These are phyloP conservation scores for Penicillium sp. DNA, from an alignment of 2,329 filamentous ascomycete species.

Conservation along the genomic window DNA sequence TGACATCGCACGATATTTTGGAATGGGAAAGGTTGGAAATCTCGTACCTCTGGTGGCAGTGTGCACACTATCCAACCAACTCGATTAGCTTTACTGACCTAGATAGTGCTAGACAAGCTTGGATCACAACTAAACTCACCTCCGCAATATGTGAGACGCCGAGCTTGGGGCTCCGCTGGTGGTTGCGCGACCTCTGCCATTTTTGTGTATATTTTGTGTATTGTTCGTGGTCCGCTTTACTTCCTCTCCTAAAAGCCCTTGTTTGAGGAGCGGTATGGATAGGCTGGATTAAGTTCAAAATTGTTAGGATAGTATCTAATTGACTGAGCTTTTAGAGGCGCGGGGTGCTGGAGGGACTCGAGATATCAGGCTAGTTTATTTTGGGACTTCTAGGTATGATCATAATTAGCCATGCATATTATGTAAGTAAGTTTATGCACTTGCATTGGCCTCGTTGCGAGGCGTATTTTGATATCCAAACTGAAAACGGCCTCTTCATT, in stretches of 20 bases:
- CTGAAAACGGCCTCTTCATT: not conserved
- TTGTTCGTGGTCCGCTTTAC: conserved; percentile 8
- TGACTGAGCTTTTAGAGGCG: not conserved
- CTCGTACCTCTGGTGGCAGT: conserved; percentile 68
- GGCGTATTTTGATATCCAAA: not conserved
- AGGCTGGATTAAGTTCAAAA: not conserved
- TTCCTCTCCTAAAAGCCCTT: not conserved
- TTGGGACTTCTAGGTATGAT: not conserved
- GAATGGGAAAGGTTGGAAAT: conserved; percentile 31
- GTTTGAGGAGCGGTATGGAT: not conserved
- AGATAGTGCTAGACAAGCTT: not conserved
- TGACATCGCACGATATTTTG: conserved; percentile 17
- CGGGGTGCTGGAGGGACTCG: not conserved
- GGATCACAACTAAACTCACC: conserved; percentile 45
- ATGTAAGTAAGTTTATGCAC: not conserved
- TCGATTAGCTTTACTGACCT: not conserved
- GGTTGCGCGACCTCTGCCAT: conserved; percentile 44
- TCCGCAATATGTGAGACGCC: conserved; percentile 66
- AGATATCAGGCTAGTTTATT: not conserved
- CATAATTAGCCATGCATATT: not conserved
- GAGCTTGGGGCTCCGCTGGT: conserved; percentile 53
- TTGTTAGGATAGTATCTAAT: not conserved
- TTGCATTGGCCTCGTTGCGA: not conserved
- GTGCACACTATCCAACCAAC: conserved; percentile 58
- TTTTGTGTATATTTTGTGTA: not conserved